Evolutionary conservation across 495 filamentous ascomycete species (phyloP), one percentile per base, ranked within the genome.

Genomic region (Lasiosphaeria miniovina): DNA sequence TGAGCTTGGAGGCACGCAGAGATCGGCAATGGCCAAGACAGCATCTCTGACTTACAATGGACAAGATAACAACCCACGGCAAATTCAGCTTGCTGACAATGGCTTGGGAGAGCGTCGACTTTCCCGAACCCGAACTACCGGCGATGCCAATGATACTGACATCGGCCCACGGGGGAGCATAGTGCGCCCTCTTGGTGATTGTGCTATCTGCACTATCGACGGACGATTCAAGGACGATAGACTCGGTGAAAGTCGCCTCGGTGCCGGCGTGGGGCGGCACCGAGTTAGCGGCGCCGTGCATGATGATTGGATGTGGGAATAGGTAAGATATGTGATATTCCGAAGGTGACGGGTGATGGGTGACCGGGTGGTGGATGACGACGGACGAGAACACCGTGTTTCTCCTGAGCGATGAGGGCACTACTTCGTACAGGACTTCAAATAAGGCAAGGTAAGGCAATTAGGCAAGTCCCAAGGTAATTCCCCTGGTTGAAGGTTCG

Each of bases 31-130:
- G 24, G 36, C 2, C 1, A 11, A n/a, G 36, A 12, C 10, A 36
- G n/a, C 58, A 12, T 54, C 57, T 36, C 45, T 12, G 36, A 61
- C 75, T 69, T 82, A 96, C 92, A 85, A 98, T 97, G 36, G 91
- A 93, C 62, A 98, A 74, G 71, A 98, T 96, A 35, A 97, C 91
- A 40, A 98, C 94, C 94, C 94, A 98, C 48, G 94, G 94, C 54
- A 98, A 77, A 74, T 93, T 96, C 64, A 98, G 74, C 59, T 89
- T 88, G 57, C 80, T 86, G 54, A 98, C 91, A 64, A 98, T 96
- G 52, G 92, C 91, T 61, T 93, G 84, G 31, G 95, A 92, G 54
- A 98, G 77, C 3, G 91, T 96, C n/a, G 93, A 96, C 78, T 98
- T 98, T 43, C 94, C 94, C 33, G 93, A 97, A 55, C 95, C 95